A percentile compares a stretch with the other conserved stretches of the same genome.
These are phyloP conservation scores for Cinchona pubescens DNA, from an alignment of 257 asterid genomes.

Conservation along the genomic window DNA sequence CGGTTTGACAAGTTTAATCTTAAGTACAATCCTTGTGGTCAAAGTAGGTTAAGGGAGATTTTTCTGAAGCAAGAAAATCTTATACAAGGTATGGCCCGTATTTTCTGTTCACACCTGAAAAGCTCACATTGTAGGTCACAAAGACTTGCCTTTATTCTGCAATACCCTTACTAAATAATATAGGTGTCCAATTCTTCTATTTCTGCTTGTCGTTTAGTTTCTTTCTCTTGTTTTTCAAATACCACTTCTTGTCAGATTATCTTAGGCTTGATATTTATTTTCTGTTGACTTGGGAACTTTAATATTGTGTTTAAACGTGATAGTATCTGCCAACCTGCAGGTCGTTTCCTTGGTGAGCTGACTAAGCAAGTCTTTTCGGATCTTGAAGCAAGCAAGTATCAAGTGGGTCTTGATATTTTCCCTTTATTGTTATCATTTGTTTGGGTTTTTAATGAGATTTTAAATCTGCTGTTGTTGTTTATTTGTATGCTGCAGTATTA, in stretches of 20 bases:
- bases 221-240: background rate
- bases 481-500: no score
- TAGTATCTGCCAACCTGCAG: conserved; percentile 34
- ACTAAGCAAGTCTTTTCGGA: conserved; percentile 90
- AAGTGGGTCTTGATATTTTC: conserved; percentile 46
- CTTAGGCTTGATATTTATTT: no score
- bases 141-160: background rate
- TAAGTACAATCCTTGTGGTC: conserved; percentile 95
- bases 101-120: background rate
- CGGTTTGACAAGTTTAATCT: conserved; percentile 96
- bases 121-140: background rate
- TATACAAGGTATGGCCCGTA: conserved; percentile 53
- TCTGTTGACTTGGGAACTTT: background rate
- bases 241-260: background rate
- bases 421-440: background rate
- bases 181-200: background rate
- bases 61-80: conserved; percentile 92
- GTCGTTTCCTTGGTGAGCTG: conserved; percentile 90
- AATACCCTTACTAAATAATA: no score
- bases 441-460: background rate
- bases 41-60: conserved; percentile 87
- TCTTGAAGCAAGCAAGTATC: conserved; percentile 82
- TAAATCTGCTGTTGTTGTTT: background rate
- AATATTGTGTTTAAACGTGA: background rate
- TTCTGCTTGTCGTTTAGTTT: no score